phyloP scores from a whole-genome alignment of 306 rosid species.

The Dicorynia guianensis region DNA sequence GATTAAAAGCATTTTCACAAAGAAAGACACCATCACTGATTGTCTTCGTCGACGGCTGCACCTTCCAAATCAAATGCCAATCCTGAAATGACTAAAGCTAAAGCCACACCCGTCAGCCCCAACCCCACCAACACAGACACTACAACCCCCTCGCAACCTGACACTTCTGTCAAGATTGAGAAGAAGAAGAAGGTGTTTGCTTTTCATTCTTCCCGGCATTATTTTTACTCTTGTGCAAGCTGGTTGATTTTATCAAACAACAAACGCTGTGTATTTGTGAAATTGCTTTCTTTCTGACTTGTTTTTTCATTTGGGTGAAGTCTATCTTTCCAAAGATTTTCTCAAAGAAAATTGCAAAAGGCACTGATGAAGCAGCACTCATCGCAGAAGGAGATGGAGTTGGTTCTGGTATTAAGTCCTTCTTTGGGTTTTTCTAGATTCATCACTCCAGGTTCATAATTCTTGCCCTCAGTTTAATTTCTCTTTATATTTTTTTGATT shows the following conservation, averaged over 20 bases:
- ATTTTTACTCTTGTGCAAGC: neutral
- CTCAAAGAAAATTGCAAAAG: constrained; percentile 59
- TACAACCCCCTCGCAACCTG: constrained; percentile 21
- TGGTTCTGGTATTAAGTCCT: constrained; percentile 48
- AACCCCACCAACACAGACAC: constrained; percentile 6
- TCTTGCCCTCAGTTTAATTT: neutral
- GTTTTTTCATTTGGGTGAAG: constrained; percentile 39
- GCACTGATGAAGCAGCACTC: constrained; percentile 58
- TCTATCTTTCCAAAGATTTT: constrained; percentile 81
- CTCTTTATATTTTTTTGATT: neutral
- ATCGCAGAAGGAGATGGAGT: constrained; percentile 54
- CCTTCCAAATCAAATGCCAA: constrained; percentile 43
- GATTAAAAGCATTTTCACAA: constrained; percentile 1
- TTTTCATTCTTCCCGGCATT: neutral
- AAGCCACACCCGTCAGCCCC: neutral
- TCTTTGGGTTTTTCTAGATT: neutral
- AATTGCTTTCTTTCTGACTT: neutral
- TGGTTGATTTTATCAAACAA: neutral
- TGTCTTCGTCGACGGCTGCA: constrained; percentile 50
- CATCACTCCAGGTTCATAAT: neutral
- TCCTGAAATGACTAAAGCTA: constrained; percentile 57
- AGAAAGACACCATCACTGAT: constrained; percentile 43
- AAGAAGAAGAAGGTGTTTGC: constrained; percentile 69
- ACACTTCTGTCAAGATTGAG: constrained; percentile 54
- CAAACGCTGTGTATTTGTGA: neutral